Evolutionary conservation across 148 eudicot species (phyloP).

Genomic region (Rhododendron ferrugineum): DNA sequence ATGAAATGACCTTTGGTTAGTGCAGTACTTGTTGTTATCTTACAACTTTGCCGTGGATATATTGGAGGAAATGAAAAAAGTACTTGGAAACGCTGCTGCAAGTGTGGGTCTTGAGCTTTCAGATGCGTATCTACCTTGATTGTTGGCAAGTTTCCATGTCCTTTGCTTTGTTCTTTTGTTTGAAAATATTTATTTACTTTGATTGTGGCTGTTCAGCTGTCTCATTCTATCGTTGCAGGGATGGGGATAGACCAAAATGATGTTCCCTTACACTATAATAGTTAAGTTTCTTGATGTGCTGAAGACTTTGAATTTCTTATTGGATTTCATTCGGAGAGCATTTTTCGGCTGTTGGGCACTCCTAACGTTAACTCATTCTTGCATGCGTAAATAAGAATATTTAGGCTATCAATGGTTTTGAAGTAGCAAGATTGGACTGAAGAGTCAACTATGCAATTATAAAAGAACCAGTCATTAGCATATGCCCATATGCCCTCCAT

Average conservation of each 20-base stretch:
- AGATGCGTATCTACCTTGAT: constrained; percentile 63
- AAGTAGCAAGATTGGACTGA: background rate
- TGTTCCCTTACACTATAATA: background rate
- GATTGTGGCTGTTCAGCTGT: background rate
- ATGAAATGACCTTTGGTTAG: background rate
- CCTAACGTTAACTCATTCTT: background rate
- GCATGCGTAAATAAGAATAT: background rate
- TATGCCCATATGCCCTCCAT: background rate
- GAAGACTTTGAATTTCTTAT: background rate
- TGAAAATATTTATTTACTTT: background rate
- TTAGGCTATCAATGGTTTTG: background rate
- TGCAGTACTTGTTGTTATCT: constrained; percentile 79
- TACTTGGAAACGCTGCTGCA: constrained; percentile 77
- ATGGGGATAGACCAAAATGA: background rate
- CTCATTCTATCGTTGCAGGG: too few species aligned
- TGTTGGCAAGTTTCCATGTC: constrained; percentile 4
- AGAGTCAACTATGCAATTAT: background rate
- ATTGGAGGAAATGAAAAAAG: constrained; percentile 65
- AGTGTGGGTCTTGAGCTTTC: constrained; percentile 92
- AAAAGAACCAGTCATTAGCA: background rate
- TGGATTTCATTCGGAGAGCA: background rate
- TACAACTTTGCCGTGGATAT: constrained; percentile 92
- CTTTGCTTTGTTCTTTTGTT: background rate
- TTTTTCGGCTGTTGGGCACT: background rate
- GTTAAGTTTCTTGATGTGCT: background rate